Conservation (phyloP, 768 basidiomycete species). For the Trametes cinnabarina region DNA sequence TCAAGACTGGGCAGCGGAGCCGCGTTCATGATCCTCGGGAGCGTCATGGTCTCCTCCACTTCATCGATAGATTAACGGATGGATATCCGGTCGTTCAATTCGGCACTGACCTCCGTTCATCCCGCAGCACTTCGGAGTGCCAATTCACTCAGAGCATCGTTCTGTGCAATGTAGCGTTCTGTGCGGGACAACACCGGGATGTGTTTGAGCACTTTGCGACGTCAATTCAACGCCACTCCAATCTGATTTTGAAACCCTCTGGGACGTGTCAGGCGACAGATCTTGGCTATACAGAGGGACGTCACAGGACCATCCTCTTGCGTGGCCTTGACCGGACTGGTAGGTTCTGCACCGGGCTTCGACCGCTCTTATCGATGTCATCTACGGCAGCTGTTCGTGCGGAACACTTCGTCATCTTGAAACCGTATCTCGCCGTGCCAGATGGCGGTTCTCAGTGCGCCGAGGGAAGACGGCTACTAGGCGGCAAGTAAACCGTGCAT, state of each 20-base stretch:
- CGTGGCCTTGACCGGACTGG: slow-evolving; percentile 4
- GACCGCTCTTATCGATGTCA: slow-evolving; percentile 16
- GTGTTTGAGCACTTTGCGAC: neutral
- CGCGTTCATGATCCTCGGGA: slow-evolving; percentile 7
- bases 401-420: slow-evolving; percentile 4
- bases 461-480: neutral
- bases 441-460: neutral
- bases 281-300: neutral
- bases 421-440: slow-evolving; percentile 17
- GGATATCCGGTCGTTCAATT: neutral
- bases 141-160: neutral
- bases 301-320: slow-evolving; percentile 13
- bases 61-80: slow-evolving; percentile 18
- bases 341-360: slow-evolving; percentile 11
- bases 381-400: slow-evolving; percentile 8
- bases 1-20: slow-evolving; percentile 1
- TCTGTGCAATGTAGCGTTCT: neutral
- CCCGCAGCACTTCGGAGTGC: neutral
- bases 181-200: slow-evolving; percentile 9
- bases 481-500: slow-evolving; percentile 4
- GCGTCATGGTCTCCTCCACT: neutral
- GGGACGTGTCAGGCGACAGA: slow-evolving; percentile 11
- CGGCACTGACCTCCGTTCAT: neutral
- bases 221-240: neutral
- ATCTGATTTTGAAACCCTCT: neutral